Base-by-base conservation (phyloP, 169 alveolate species). In the Perkinsus olseni region DNA sequence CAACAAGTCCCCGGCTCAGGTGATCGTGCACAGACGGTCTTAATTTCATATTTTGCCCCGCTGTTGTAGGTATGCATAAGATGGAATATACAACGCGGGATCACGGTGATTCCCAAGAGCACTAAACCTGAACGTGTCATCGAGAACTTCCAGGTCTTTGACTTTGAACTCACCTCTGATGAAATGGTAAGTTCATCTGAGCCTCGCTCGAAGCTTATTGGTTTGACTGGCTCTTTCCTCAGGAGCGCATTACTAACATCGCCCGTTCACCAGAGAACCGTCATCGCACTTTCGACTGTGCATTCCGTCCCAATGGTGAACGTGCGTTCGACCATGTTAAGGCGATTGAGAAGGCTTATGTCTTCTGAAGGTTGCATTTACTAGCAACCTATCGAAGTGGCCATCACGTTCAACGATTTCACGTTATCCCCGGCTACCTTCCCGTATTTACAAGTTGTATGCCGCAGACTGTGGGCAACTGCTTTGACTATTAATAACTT, bases 71-170 rank as follows among this genome's bases (percentile, higher is more conserved):
- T n/a, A n/a, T n/a, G n/a, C 36, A 4, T 13, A 21, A 45, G 74
- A 21, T 91, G 92, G 92, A 91, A 91, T n/a, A 39, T 91, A 4
- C 92, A 91, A 24, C 51, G 92, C 13, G 92, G 92, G 1, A 24
- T 91, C n/a, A 39, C 34, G 34, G 92, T 91, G 36, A 91, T 91
- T 21, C 92, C 92, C 6, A 91, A 91, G 74, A 39, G 74, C 31
- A 45, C 92, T 3, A 45, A 91, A 39, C 74, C 92, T 39, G 92
- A 4, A 6, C 51, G 92, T 1, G 51, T 91, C 8, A n/a, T 39
- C 34, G 92, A 91, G 38, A 91, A 91, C 13, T 91, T 91, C 92
- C 28, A 91, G 37, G 92, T 62, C 34, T 62, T 62, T 24, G 82
- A 62, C 82, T 62, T 62, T 24, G 82, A 62, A 28, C 82, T 62